A percentile compares a stretch with the other conserved stretches of the same genome.
These are phyloP conservation scores for Dovyalis caffra DNA, from an alignment of 345 rosid species.

Conservation along the genomic window DNA sequence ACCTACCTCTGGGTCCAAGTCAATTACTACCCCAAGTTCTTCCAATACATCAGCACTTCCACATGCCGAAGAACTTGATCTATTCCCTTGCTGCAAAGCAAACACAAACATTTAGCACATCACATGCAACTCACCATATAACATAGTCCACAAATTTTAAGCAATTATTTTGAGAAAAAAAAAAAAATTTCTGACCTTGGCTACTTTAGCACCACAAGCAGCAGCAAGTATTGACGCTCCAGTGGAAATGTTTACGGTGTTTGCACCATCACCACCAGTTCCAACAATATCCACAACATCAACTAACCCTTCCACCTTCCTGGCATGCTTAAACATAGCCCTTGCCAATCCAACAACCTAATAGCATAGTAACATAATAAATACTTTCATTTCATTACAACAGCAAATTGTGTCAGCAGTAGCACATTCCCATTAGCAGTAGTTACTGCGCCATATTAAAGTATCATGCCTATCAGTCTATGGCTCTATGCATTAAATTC, in stretches of 20 bases:
- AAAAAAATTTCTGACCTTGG: constrained; percentile 49
- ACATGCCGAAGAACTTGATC: constrained; percentile 96
- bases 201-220: constrained; percentile 96
- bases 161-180: not conserved
- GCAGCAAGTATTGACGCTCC: constrained; percentile 94
- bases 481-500: not conserved
- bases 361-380: not conserved
- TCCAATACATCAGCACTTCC: constrained; percentile 98
- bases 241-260: constrained; percentile 92
- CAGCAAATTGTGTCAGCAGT: not conserved
- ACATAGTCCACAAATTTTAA: not conserved
- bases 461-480: not conserved
- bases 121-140: not conserved
- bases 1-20: constrained; percentile 75
- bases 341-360: constrained; percentile 87
- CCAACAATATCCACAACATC: constrained; percentile 88
- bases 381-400: not conserved
- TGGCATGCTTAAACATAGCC: constrained; percentile 75
- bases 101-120: not conserved
- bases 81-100: constrained; percentile 79
- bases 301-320: constrained; percentile 71
- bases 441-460: not conserved
- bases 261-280: constrained; percentile 94
- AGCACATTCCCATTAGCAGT: not conserved
- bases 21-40: constrained; percentile 69